phyloP scores from a whole-genome alignment of 2,329 filamentous ascomycete genomes.

The Trichoderma sp. region DNA sequence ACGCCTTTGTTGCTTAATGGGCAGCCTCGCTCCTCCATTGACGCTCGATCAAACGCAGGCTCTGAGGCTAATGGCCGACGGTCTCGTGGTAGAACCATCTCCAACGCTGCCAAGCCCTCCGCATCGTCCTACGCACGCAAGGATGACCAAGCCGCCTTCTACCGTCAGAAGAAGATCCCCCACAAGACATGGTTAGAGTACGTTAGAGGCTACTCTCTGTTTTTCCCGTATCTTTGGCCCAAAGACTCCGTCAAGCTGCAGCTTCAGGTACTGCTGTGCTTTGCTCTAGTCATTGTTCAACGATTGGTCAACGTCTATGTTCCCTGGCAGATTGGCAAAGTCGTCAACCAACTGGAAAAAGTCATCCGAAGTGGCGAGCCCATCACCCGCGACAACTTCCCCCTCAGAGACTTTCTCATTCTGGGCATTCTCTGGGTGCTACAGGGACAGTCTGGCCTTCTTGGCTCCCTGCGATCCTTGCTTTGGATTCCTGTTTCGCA shows the following conservation, averaged over 20 bases:
- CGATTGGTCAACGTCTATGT: slow-evolving; percentile 83
- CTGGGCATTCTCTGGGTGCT: slow-evolving; percentile 73
- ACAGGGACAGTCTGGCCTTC: slow-evolving; percentile 82
- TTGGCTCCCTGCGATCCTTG: slow-evolving; percentile 77
- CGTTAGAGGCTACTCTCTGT: slow-evolving; percentile 82
- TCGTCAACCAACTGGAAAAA: slow-evolving; percentile 69
- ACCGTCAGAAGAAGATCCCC: slow-evolving; percentile 80
- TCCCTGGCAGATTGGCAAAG: slow-evolving; percentile 73
- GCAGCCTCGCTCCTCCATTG: slow-evolving; percentile 37
- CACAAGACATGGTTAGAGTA: slow-evolving; percentile 97
- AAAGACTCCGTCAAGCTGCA: slow-evolving; percentile 72
- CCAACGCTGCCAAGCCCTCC: slow-evolving; percentile 38
- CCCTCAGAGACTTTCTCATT: slow-evolving; percentile 35
- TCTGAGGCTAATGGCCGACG: slow-evolving; percentile 30
- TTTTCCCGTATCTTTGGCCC: slow-evolving; percentile 97
- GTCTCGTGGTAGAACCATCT: slow-evolving; percentile 36
- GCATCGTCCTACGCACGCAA: slow-evolving; percentile 34
- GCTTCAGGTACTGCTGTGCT: slow-evolving; percentile 76
- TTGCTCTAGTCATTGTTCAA: slow-evolving; percentile 74
- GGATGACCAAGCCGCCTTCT: slow-evolving; percentile 75
- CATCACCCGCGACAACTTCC: slow-evolving; percentile 35
- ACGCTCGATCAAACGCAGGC: slow-evolving; percentile 31
- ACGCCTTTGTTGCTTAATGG: slow-evolving; percentile 62
- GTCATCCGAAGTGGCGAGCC: slow-evolving; percentile 42
- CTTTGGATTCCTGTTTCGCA: slow-evolving; percentile 97